A percentile compares a stretch with the other conserved stretches of the same genome.
These are phyloP conservation scores for Striga hermonthica DNA, from an alignment of 305 asterid genomes.

Conservation along the genomic window DNA sequence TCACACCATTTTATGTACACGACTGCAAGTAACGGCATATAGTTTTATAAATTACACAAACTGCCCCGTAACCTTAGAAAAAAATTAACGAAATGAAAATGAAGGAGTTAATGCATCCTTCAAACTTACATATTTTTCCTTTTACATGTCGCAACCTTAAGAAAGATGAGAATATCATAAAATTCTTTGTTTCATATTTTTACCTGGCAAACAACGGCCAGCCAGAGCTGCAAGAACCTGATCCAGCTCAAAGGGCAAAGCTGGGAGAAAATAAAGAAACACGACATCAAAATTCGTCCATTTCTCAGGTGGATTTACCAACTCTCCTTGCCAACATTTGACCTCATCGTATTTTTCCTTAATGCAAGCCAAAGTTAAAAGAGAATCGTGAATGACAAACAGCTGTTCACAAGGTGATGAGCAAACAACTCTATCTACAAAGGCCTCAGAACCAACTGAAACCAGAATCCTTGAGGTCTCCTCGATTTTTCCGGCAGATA, in stretches of 20 bases:
- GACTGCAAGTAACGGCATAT: background rate
- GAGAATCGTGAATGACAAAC: conserved; percentile 74
- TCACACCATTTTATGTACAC: background rate
- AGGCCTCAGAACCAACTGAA: conserved; percentile 69
- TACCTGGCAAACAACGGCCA: conserved; percentile 70
- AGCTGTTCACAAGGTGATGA: conserved; percentile 55
- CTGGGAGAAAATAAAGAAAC: conserved; percentile 82
- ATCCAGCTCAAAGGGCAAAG: conserved; percentile 54
- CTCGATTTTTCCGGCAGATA: conserved; percentile 58
- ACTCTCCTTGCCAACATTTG: conserved; percentile 89
- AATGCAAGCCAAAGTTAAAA: conserved; percentile 68
- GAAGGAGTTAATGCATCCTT: background rate
- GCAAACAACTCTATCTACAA: conserved; percentile 61
- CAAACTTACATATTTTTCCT: background rate
- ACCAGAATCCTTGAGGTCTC: conserved; percentile 64
- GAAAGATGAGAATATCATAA: background rate
- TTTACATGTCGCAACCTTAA: background rate
- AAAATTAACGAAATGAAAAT: background rate
- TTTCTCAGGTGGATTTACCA: conserved; percentile 62
- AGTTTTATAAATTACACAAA: background rate
- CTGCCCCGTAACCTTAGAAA: background rate
- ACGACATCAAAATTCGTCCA: conserved; percentile 72
- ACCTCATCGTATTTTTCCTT: conserved; percentile 71
- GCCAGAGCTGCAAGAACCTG: conserved; percentile 63
- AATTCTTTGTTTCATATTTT: background rate